Evolutionary conservation across 208 protist genomes (phyloP).

Genomic region (Crithidia sp.): DNA sequence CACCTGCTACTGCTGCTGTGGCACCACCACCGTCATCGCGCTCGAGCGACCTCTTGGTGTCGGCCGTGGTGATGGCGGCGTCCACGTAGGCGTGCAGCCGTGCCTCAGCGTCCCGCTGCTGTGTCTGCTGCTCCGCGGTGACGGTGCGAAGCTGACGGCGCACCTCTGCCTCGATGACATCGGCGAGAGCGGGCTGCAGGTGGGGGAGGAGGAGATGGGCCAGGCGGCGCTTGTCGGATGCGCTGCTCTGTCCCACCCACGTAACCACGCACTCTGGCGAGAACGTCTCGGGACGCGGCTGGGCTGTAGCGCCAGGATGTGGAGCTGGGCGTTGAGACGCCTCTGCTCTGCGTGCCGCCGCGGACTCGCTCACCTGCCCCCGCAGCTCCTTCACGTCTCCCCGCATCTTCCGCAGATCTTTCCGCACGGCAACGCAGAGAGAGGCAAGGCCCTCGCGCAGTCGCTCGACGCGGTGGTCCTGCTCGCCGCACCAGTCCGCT

Average conservation of each 20-base stretch:
- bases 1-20: background rate
- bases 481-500: constrained; percentile 13
- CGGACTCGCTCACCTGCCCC: background rate
- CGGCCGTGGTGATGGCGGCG: background rate
- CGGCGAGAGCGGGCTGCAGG: constrained; percentile 19
- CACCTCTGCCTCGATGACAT: constrained; percentile 19
- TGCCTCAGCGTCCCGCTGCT: constrained; percentile 18
- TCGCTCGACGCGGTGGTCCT: constrained; percentile 28
- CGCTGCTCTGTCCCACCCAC: constrained; percentile 25
- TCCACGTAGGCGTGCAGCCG: constrained; percentile 23
- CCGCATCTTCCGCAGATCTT: constrained; percentile 57
- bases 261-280: constrained; percentile 19
- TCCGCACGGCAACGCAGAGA: constrained; percentile 66
- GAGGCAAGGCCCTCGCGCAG: constrained; percentile 68
- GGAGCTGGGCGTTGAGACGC: background rate
- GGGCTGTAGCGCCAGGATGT: background rate
- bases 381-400: constrained; percentile 18
- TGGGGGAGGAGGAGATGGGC: constrained; percentile 32
- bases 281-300: background rate
- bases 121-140: constrained; percentile 4
- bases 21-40: background rate
- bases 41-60: background rate
- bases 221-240: constrained; percentile 28
- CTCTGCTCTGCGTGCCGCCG: background rate
- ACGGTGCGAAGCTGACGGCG: constrained; percentile 1